Evolutionary conservation across 306 rosid species (phyloP), one percentile per base, ranked within the genome.

Genomic region (Chamaecrista fasciculata): DNA sequence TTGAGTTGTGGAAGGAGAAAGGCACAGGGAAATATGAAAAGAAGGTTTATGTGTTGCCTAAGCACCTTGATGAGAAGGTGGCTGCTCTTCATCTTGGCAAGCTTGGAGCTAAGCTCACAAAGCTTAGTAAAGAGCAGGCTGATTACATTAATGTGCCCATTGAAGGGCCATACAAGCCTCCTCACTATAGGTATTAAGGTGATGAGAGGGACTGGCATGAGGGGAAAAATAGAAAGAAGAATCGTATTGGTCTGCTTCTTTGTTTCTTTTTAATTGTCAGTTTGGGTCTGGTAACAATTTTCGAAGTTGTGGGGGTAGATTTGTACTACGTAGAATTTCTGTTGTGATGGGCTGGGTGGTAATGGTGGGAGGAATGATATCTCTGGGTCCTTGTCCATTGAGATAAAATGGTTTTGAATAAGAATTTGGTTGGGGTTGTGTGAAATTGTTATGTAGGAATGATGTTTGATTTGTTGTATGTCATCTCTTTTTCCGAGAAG

Each of bases 11-110:
- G 99, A 91, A 85, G 0, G 99, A 94, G 82, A 88, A 63, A 85
- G 11, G 8, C 1, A 29, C 80, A 0, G 99, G 97, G 0, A 94
- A 91, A 68, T 94, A 94, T 44, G 92, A 91, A 77, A 94, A 91
- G 83, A 86, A 88, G 85, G 99, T 94, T 0, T 94, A 94, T 49
- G 96, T 94, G 46, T 81, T 94, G 83, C 96, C 99, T 0, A 94
- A 94, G 64, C 99, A 91, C 51, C 97, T 94, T 39, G 99, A 94
- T 81, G 99, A 94, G 88, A 94, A 94, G 81, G 99, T 94, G 16
- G 99, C 99, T 16, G 73, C 99, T 3, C 99, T 94, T 73, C 99
- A 94, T 66, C 90, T 94, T 73, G 89, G 86, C 61, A 84, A 94
- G 85, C 99, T 94, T 16, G 99, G 99, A 48, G 99, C 96, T 16